These are phyloP conservation scores for Ceratobasidium sp. DNA, from an alignment of 1,284 basidiomycete species.

Conservation along the genomic window DNA sequence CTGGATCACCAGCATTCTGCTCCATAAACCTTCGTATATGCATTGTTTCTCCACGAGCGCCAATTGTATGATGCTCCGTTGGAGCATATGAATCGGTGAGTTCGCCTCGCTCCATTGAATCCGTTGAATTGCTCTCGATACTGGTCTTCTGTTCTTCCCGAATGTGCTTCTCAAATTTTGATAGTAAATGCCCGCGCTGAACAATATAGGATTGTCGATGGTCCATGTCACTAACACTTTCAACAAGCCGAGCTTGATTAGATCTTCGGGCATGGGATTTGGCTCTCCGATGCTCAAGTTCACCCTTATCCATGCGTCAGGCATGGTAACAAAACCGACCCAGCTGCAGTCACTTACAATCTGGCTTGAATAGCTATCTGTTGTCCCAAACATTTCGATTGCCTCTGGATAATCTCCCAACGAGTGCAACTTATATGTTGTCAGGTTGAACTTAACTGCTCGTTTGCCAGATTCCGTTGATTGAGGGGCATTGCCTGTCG, in stretches of 20 bases:
- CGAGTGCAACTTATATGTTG: constrained; percentile 38
- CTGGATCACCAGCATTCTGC: background rate
- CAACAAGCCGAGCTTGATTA: background rate
- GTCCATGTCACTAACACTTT: background rate
- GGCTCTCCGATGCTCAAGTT: constrained; percentile 42
- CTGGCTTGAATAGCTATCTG: constrained; percentile 32
- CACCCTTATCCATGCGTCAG: constrained; percentile 42
- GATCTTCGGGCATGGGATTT: constrained; percentile 33
- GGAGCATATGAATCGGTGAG: too few relatives aligned
- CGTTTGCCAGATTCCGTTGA: background rate
- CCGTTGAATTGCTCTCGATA: background rate
- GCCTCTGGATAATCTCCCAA: constrained; percentile 23
- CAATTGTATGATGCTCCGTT: background rate
- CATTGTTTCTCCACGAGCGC: background rate
- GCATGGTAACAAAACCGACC: background rate
- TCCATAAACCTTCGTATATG: background rate
- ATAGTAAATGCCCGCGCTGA: background rate
- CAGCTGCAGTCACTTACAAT: constrained; percentile 32
- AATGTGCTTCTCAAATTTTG: background rate
- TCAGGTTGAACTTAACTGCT: constrained; percentile 16
- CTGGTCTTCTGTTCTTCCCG: too few relatives aligned
- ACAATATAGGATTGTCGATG: background rate
- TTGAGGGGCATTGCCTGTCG: background rate
- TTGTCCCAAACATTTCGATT: constrained; percentile 21
- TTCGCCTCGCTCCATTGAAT: too few relatives aligned